phyloP scores from a whole-genome alignment of 208 protist genomes.

The Acanthamoeba castellanii region DNA sequence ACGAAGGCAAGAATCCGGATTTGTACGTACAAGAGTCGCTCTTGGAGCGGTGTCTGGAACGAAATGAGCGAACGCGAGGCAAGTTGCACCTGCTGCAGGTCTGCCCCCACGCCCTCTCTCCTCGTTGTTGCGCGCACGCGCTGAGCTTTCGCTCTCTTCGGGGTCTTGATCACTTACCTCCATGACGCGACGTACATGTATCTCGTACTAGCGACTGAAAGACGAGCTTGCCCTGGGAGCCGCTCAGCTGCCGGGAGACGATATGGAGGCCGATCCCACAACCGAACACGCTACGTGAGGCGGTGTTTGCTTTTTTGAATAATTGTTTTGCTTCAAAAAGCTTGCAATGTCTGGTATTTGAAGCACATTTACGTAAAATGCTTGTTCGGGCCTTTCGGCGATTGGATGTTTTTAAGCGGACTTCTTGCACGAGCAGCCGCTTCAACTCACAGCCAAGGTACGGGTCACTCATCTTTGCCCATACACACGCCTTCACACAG shows the following conservation, averaged over 20 bases:
- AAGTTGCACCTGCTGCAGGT: constrained; percentile 53
- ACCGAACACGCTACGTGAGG: background rate
- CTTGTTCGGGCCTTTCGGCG: no score
- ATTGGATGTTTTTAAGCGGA: no score
- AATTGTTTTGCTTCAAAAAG: no score
- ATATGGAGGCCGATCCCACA: background rate
- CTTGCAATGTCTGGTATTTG: no score
- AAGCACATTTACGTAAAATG: no score
- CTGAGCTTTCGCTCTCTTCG: background rate
- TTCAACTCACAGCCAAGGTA: no score
- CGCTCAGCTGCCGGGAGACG: background rate
- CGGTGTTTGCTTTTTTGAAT: no score
- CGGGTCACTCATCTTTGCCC: no score
- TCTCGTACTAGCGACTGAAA: background rate
- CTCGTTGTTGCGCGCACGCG: background rate
- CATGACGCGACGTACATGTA: no score
- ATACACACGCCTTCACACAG: no score
- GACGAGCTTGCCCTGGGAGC: background rate
- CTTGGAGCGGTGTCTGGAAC: constrained; percentile 29
- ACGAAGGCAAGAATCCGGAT: constrained; percentile 59
- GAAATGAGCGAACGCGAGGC: constrained; percentile 48
- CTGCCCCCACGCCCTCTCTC: background rate
- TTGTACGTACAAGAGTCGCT: constrained; percentile 56
- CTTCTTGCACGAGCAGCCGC: no score
- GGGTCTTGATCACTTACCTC: background rate